Conservation (phyloP, 768 basidiomycete genomes). For the Tremella fuciformis region DNA sequence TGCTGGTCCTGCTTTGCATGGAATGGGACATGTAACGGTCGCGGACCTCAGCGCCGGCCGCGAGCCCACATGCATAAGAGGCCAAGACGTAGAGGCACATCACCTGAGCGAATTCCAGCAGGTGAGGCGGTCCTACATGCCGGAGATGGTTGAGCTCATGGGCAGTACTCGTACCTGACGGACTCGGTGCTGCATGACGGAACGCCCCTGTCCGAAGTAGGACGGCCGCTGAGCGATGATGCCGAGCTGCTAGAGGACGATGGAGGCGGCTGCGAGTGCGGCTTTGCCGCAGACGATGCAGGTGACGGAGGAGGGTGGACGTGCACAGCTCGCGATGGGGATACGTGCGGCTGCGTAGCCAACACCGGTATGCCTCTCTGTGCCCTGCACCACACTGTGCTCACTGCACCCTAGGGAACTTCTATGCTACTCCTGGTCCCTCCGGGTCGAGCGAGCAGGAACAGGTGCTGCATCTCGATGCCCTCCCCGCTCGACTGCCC, state of each 20-base stretch:
- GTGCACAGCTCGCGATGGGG: conserved; percentile 26
- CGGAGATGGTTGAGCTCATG: background rate
- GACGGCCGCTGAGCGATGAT: background rate
- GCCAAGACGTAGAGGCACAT: too few species aligned
- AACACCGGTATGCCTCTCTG: conserved; percentile 23
- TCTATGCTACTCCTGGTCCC: conserved; percentile 20
- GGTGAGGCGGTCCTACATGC: too few species aligned
- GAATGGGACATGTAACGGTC: too few species aligned
- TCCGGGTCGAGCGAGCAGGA: background rate
- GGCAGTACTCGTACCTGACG: conserved; percentile 34
- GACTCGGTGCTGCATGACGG: conserved; percentile 33
- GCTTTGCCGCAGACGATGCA: conserved; percentile 4
- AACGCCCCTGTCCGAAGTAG: background rate
- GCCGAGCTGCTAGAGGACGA: background rate
- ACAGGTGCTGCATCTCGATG: conserved; percentile 34
- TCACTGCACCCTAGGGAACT: conserved; percentile 28
- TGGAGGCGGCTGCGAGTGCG: background rate
- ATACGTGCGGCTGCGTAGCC: conserved; percentile 37
- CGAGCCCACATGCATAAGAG: too few species aligned
- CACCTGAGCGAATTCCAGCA: too few species aligned
- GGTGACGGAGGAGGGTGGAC: conserved; percentile 8
- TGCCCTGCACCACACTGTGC: too few species aligned
- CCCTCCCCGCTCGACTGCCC: conserved; percentile 42
- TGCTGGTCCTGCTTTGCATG: too few species aligned
- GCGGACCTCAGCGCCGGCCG: too few species aligned